These are phyloP conservation scores for Arthrobotrys sinensis DNA, from an alignment of 2,329 filamentous ascomycete genomes.

Conservation along the genomic window DNA sequence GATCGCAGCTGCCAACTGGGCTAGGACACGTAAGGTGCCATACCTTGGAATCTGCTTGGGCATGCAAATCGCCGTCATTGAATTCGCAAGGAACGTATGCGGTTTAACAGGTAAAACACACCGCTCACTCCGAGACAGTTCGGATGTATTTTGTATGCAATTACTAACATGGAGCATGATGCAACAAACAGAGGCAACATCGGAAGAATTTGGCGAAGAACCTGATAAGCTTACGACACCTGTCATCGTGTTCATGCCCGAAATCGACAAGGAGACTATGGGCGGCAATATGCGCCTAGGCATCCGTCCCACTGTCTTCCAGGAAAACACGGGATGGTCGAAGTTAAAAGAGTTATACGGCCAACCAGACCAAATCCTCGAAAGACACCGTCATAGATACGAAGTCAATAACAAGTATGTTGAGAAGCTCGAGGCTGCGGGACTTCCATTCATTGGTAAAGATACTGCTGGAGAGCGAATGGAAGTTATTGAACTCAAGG, in stretches of 20 bases:
- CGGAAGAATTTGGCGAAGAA: conserved; percentile 73
- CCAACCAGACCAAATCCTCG: conserved; percentile 72
- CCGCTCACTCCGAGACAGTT: too few relatives aligned
- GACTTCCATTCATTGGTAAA: conserved; percentile 83
- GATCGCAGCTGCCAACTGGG: conserved; percentile 89
- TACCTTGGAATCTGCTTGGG: conserved; percentile 93
- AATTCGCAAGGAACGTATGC: conserved; percentile 84
- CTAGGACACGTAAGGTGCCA: conserved; percentile 83
- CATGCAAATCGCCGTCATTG: conserved; percentile 93
- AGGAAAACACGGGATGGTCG: conserved; percentile 82
- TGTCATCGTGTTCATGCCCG: conserved; percentile 93
- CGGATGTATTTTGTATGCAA: not conserved
- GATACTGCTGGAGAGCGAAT: conserved; percentile 84
- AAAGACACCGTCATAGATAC: conserved; percentile 90
- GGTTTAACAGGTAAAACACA: conserved; percentile 70
- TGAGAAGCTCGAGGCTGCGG: conserved; percentile 77
- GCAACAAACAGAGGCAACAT: conserved; percentile 69
- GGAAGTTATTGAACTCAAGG: conserved; percentile 85
- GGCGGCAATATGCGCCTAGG: conserved; percentile 92
- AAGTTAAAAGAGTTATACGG: conserved; percentile 83
- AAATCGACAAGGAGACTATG: conserved; percentile 81
- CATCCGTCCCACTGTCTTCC: conserved; percentile 81
- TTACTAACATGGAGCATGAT: not conserved
- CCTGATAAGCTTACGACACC: conserved; percentile 73
- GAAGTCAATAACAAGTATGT: conserved; percentile 89